These are phyloP conservation scores for Xylaria sp. DNA, from an alignment of 2,329 filamentous ascomycete species.

Conservation along the genomic window DNA sequence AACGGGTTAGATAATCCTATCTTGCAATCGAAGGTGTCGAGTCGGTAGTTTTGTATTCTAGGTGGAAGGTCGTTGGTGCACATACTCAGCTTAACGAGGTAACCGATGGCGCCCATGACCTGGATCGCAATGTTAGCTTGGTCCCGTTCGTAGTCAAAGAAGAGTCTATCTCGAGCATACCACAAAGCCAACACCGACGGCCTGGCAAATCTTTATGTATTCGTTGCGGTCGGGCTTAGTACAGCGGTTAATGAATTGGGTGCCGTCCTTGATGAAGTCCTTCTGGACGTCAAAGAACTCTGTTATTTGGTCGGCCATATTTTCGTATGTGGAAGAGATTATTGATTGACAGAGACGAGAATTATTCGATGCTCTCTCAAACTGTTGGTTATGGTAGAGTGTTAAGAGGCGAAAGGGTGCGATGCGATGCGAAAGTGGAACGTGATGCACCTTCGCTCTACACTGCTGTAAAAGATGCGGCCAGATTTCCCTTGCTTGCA, in stretches of 20 bases:
- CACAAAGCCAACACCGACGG: slow-evolving; percentile 75
- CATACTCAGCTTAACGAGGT: slow-evolving; percentile 76
- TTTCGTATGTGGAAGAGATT: neutral
- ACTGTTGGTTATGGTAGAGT: neutral
- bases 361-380: neutral
- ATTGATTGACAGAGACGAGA: neutral
- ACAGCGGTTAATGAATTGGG: slow-evolving; percentile 71
- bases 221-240: slow-evolving; percentile 63
- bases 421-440: slow-evolving; percentile 24
- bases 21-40: neutral
- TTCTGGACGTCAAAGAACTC: slow-evolving; percentile 75
- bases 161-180: slow-evolving; percentile 51
- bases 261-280: slow-evolving; percentile 72
- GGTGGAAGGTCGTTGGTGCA: neutral
- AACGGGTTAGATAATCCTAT: slow-evolving; percentile 5
- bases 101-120: slow-evolving; percentile 65
- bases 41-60: neutral
- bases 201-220: slow-evolving; percentile 65
- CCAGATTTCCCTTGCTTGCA: slow-evolving; percentile 41
- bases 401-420: neutral
- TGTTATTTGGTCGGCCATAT: slow-evolving; percentile 75
- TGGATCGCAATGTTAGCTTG: slow-evolving; percentile 19
- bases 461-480: slow-evolving; percentile 36
- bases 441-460: slow-evolving; percentile 28
- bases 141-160: neutral